A percentile compares a stretch with the other conserved stretches of the same genome.
phyloP scores from a whole-genome alignment of 306 rosid species.

The Casuarina cunninghamiana region DNA sequence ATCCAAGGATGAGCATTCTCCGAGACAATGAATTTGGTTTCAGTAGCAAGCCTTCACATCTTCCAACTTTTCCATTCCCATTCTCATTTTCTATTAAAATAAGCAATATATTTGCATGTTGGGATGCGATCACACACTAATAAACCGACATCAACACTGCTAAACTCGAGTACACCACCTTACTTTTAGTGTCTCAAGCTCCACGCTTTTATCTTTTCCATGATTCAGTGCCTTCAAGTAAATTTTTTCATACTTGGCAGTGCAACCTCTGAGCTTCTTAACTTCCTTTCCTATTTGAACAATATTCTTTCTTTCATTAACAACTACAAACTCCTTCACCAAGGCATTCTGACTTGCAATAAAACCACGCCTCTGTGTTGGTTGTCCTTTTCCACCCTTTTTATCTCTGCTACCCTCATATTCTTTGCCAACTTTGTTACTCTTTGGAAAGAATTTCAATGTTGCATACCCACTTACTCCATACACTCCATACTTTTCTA shows the following conservation, averaged over 20 bases:
- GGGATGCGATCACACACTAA: no score
- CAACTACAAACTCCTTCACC: constrained; percentile 80
- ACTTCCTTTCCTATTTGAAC: constrained; percentile 71
- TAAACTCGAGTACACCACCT: no score
- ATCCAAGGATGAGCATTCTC: no score
- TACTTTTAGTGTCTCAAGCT: no score
- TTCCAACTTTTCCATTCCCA: no score
- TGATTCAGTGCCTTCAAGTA: constrained; percentile 54
- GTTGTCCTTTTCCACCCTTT: constrained; percentile 74
- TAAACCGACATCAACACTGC: no score
- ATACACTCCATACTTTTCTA: constrained; percentile 92
- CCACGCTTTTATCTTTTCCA: no score
- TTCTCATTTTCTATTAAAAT: no score
- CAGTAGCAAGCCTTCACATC: no score
- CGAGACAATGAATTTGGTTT: no score
- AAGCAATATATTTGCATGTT: no score
- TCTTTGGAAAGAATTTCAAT: constrained; percentile 86
- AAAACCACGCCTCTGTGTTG: constrained; percentile 80
- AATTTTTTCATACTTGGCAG: constrained; percentile 70
- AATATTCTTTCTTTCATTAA: constrained; percentile 67
- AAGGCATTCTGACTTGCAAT: constrained; percentile 56
- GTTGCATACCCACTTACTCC: constrained; percentile 88
- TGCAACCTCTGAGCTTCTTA: constrained; percentile 71
- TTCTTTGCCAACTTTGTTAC: constrained; percentile 82
- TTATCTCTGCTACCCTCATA: constrained; percentile 86